Evolutionary conservation across 768 basidiomycete genomes (phyloP).

Genomic region (Mycena venus): DNA sequence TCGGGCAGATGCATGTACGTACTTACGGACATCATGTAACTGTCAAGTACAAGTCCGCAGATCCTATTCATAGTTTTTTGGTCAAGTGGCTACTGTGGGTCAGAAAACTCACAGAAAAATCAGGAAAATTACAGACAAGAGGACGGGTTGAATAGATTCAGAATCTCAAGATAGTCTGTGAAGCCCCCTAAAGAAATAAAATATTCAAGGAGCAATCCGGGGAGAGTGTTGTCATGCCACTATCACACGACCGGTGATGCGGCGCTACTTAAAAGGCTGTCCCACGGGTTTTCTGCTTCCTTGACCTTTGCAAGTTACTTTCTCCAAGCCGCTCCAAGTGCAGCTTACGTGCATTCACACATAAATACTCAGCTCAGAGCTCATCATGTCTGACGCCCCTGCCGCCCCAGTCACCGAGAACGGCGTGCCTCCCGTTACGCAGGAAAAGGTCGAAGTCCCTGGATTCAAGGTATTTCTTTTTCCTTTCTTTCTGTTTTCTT

Average conservation of each 20-base stretch:
- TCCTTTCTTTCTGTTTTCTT: slow-evolving; percentile 32
- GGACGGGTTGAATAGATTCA: too few relatives aligned
- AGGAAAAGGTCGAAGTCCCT: slow-evolving; percentile 76
- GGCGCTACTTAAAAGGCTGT: neutral
- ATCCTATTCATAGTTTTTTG: too few relatives aligned
- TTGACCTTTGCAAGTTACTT: slow-evolving; percentile 88
- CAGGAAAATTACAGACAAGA: too few relatives aligned
- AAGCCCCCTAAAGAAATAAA: too few relatives aligned
- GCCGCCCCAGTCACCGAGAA: slow-evolving; percentile 87
- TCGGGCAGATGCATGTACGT: too few relatives aligned
- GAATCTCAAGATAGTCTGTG: too few relatives aligned
- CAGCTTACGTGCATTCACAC: slow-evolving; percentile 66
- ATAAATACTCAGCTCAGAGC: slow-evolving; percentile 68
- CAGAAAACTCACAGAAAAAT: neutral
- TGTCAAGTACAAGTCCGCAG: too few relatives aligned
- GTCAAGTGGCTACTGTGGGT: neutral
- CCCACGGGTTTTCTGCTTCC: slow-evolving; percentile 64
- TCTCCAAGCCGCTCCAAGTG: slow-evolving; percentile 90
- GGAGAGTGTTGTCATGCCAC: neutral
- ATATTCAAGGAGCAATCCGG: neutral
- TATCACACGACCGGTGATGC: neutral
- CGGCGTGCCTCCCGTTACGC: slow-evolving; percentile 86
- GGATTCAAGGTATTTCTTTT: slow-evolving; percentile 79
- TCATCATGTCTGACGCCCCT: slow-evolving; percentile 92
- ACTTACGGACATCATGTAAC: too few relatives aligned